phyloP scores from a whole-genome alignment of 2,329 filamentous ascomycete genomes.

The Fusarium sp. region DNA sequence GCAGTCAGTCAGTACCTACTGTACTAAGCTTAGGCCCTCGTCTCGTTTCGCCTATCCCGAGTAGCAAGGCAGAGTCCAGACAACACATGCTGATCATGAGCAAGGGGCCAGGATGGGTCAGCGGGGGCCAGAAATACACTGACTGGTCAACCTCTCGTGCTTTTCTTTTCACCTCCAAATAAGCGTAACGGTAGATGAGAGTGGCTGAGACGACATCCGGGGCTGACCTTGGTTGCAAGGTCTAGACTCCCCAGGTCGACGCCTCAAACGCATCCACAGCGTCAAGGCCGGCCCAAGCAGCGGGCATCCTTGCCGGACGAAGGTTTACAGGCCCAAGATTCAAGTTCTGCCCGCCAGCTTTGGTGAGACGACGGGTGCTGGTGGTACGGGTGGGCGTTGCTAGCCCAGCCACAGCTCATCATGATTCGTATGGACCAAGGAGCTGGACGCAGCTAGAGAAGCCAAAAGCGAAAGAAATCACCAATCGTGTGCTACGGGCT shows the following conservation, averaged over 20 bases:
- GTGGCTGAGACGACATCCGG: conserved; percentile 48
- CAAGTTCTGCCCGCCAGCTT: conserved; percentile 34
- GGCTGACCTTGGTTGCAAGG: conserved; percentile 43
- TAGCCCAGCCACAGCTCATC: conserved; percentile 20
- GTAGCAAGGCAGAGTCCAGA: conserved; percentile 24
- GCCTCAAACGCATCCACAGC: conserved; percentile 38
- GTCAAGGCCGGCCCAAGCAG: conserved; percentile 17
- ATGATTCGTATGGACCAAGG: conserved; percentile 45
- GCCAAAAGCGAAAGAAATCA: conserved; percentile 23
- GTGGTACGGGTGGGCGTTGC: conserved; percentile 40
- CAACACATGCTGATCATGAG: conserved; percentile 26
- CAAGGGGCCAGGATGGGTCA: conserved; percentile 32
- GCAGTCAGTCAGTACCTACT: background rate
- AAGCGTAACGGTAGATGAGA: conserved; percentile 45
- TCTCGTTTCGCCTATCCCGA: conserved; percentile 3
- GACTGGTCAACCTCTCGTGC: conserved; percentile 1
- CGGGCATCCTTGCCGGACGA: conserved; percentile 1
- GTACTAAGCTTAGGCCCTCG: conserved; percentile 1
- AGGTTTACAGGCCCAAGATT: conserved; percentile 11
- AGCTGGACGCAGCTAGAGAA: conserved; percentile 42
- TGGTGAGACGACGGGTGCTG: conserved; percentile 44
- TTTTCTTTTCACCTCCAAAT: conserved; percentile 28
- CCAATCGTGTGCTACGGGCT: conserved; percentile 40
- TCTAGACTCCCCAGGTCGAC: conserved; percentile 40
- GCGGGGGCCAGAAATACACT: conserved; percentile 18